Evolutionary conservation across 164 flowering plant species (phyloP).

Genomic region (Paratinospora sagittata): DNA sequence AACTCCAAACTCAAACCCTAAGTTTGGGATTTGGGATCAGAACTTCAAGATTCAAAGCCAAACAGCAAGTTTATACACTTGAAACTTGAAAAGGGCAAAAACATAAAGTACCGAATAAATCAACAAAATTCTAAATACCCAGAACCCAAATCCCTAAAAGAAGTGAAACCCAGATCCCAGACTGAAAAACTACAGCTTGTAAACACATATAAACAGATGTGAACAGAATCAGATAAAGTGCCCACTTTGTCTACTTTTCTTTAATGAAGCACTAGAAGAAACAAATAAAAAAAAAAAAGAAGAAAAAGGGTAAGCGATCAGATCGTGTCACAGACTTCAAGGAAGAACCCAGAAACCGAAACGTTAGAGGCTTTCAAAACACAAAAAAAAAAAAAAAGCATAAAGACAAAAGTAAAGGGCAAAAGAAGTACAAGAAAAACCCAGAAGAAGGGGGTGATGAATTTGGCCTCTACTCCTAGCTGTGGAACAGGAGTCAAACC

Average conservation of each 20-base stretch:
- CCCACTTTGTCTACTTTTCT: neutral
- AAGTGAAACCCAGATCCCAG: neutral
- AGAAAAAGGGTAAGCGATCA: neutral
- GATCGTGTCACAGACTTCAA: neutral
- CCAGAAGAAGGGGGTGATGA: neutral
- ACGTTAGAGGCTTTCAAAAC: neutral
- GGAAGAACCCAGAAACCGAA: neutral
- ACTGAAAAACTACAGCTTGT: neutral
- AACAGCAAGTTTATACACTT: too few relatives aligned
- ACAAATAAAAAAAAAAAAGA: neutral
- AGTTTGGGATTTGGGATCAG: neutral
- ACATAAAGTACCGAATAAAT: neutral
- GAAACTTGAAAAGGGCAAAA: neutral
- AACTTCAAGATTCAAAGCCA: too few relatives aligned
- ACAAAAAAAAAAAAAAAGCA: neutral
- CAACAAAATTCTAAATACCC: neutral
- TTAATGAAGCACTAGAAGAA: neutral
- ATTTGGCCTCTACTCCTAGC: neutral
- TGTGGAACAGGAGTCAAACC: neutral
- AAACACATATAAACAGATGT: neutral
- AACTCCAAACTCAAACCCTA: constrained; percentile 3
- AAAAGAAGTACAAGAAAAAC: neutral
- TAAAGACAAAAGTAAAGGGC: neutral
- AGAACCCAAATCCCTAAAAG: neutral
- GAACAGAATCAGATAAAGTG: too few relatives aligned